These are phyloP conservation scores for Albizia julibrissin DNA, from an alignment of 306 rosid species.

Conservation along the genomic window DNA sequence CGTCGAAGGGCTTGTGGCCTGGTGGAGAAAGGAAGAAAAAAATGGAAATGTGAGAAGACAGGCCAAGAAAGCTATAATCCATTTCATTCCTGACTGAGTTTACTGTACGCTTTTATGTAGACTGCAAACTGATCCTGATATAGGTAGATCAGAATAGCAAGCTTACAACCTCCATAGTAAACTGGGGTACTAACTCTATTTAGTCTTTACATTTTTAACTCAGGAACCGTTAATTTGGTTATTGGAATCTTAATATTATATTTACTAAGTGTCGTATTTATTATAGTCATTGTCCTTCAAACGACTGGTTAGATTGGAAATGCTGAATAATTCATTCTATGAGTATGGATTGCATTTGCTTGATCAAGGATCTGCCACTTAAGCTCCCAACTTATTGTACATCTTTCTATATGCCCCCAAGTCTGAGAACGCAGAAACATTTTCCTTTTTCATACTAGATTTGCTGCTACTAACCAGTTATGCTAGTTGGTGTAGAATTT, in stretches of 20 bases:
- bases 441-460: not conserved
- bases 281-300: not conserved
- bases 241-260: not conserved
- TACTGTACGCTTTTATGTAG: not conserved
- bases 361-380: not conserved
- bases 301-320: not conserved
- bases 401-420: not conserved
- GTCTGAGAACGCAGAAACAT: not conserved
- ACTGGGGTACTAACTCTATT: not conserved
- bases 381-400: not conserved
- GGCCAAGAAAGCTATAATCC: not conserved
- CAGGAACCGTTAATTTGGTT: not conserved
- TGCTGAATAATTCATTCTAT: not conserved
- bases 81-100: not conserved
- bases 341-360: not conserved
- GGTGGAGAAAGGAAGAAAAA: not conserved
- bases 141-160: not conserved
- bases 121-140: not conserved
- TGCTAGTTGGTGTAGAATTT: conserved; percentile 1
- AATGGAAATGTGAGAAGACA: not conserved
- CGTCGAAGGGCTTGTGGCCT: not conserved
- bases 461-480: not conserved
- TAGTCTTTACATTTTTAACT: not conserved
- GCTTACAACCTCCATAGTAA: not conserved
- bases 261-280: not conserved